Conservation (phyloP, 331 rosid species). For the Malus hybrid region DNA sequence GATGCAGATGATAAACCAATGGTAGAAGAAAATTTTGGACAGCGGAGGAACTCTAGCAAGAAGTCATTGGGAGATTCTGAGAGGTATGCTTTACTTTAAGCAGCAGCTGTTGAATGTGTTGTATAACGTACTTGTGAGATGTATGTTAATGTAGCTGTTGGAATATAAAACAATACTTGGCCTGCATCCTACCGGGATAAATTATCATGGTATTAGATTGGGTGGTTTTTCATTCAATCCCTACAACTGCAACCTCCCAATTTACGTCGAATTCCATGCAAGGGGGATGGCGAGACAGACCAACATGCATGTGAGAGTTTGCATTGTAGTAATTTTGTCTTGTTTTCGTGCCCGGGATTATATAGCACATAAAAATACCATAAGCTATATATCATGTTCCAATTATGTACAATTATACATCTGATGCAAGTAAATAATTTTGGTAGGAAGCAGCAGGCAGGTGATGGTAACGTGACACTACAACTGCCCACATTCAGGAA, state of each 20-base stretch:
- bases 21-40: slow-evolving; percentile 24
- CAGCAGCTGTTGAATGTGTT: background rate
- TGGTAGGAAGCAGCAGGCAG: background rate
- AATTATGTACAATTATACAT: background rate
- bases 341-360: background rate
- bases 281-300: background rate
- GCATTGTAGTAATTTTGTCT: background rate
- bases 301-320: background rate
- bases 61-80: slow-evolving; percentile 28
- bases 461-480: background rate
- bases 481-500: background rate
- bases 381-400: background rate
- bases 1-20: slow-evolving; percentile 27
- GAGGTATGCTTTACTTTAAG: slow-evolving; percentile 35
- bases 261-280: background rate
- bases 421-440: background rate
- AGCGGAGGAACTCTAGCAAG: slow-evolving; percentile 29
- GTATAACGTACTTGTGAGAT: background rate
- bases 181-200: background rate
- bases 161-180: background rate
- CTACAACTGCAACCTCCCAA: background rate
- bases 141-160: background rate
- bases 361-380: background rate
- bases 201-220: background rate
- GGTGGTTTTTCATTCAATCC: background rate